A percentile compares a stretch with the other conserved stretches of the same genome.
Evolutionary conservation across 169 alveolate genomes (phyloP).

Genomic region (Besnoitia besnoiti): DNA sequence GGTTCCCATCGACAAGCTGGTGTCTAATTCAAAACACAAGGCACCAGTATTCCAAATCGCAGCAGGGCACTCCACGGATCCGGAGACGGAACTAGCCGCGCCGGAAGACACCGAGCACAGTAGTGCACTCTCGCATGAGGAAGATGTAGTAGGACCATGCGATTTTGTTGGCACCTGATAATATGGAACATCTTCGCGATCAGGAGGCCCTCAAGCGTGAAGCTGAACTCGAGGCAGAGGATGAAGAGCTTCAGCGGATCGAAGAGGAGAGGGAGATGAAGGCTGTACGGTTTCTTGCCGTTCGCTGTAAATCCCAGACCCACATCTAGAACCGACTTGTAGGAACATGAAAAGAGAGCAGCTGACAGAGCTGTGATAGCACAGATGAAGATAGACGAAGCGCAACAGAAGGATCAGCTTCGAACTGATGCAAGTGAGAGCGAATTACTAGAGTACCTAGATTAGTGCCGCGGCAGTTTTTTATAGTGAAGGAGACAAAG

Average conservation of each 20-base stretch:
- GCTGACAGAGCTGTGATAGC: not conserved
- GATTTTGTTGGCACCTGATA: not conserved
- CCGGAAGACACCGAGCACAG: not conserved
- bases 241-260: not conserved
- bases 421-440: conserved; percentile 2
- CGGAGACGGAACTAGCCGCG: not conserved
- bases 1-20: conserved; percentile 11
- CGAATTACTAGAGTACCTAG: not conserved
- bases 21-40: not conserved
- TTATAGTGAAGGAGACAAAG: conserved; percentile 21
- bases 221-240: conserved; percentile 26
- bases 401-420: conserved; percentile 9
- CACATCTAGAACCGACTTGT: not conserved
- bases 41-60: not conserved
- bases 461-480: too few species aligned
- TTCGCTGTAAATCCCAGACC: not conserved
- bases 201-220: conserved; percentile 8
- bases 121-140: conserved; percentile 30
- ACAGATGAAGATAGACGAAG: conserved; percentile 27
- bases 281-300: not conserved
- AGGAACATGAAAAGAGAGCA: conserved; percentile 12
- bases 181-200: not conserved
- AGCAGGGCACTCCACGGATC: not conserved
- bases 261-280: not conserved
- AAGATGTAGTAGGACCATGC: conserved; percentile 27